These are phyloP conservation scores for Sugiyamaella qingdaonensis DNA, from an alignment of 805 yeast genomes.

Conservation along the genomic window DNA sequence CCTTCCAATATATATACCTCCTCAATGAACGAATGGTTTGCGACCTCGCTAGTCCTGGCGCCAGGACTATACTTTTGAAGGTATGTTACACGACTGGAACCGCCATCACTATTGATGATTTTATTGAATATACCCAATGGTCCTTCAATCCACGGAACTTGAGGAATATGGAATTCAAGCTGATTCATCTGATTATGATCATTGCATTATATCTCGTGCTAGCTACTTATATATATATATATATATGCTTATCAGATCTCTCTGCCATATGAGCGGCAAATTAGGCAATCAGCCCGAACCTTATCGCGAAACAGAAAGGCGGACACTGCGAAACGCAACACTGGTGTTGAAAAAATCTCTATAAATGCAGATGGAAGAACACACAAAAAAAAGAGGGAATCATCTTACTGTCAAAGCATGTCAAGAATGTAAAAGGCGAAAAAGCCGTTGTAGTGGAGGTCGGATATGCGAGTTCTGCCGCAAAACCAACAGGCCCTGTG, in stretches of 20 bases:
- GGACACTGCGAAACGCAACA: too few species aligned
- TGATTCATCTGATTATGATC: background rate
- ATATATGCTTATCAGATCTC: too few species aligned
- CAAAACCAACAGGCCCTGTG: conserved; percentile 10
- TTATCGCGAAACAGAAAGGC: too few species aligned
- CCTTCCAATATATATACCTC: conserved; percentile 1
- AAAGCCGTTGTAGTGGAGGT: conserved; percentile 12
- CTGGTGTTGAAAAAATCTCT: too few species aligned
- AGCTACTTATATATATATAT: too few species aligned
- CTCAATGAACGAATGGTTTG: background rate
- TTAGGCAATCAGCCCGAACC: too few species aligned
- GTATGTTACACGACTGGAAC: background rate
- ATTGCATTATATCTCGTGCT: too few species aligned
- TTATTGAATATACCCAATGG: background rate
- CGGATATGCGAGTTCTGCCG: conserved; percentile 9
- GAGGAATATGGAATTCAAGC: background rate
- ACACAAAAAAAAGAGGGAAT: background rate
- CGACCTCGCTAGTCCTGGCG: background rate
- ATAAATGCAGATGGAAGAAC: background rate
- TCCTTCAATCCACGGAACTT: background rate
- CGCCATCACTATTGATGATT: background rate
- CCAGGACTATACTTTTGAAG: background rate
- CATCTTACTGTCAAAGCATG: conserved; percentile 1
- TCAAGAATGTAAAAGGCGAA: conserved; percentile 1
- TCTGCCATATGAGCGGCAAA: too few species aligned